Evolutionary conservation across 345 rosid species (phyloP).

Genomic region (Eucalyptus paniculata): DNA sequence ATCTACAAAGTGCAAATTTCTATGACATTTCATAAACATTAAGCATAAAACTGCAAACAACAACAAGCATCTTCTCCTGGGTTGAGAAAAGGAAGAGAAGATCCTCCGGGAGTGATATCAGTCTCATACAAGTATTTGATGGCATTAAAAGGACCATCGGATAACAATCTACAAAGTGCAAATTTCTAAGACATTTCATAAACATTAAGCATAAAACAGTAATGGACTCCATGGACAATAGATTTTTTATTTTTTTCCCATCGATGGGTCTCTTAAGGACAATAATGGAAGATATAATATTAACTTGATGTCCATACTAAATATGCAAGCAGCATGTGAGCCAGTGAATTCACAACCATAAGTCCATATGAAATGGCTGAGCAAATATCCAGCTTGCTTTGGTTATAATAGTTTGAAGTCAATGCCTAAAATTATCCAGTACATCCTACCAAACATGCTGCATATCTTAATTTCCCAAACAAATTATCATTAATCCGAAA

Average conservation of each 20-base stretch:
- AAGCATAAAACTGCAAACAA: not conserved
- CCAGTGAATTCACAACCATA: not conserved
- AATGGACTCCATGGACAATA: not conserved
- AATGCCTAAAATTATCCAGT: not conserved
- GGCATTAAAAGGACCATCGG: not conserved
- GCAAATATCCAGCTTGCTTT: not conserved
- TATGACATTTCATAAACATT: not conserved
- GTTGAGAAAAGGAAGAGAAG: not conserved
- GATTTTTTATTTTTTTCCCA: not conserved
- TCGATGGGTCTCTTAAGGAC: not conserved
- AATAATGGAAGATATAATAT: not conserved
- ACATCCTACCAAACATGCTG: not conserved
- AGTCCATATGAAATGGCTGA: not conserved
- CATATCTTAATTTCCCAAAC: not conserved
- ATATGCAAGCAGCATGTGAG: not conserved
- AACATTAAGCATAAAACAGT: not conserved
- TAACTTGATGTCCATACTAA: not conserved
- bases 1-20: not conserved
- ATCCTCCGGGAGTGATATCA: not conserved
- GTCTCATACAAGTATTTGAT: not conserved
- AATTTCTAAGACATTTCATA: not conserved
- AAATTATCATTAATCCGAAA: not conserved
- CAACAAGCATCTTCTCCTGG: not conserved
- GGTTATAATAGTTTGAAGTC: not conserved
- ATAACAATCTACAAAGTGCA: not conserved